Percentiles rank a stretch among this genome's conserved stretches.
These are phyloP conservation scores for Fistulinella cinereoalba DNA, from an alignment of 1,284 basidiomycete species.

Conservation along the genomic window DNA sequence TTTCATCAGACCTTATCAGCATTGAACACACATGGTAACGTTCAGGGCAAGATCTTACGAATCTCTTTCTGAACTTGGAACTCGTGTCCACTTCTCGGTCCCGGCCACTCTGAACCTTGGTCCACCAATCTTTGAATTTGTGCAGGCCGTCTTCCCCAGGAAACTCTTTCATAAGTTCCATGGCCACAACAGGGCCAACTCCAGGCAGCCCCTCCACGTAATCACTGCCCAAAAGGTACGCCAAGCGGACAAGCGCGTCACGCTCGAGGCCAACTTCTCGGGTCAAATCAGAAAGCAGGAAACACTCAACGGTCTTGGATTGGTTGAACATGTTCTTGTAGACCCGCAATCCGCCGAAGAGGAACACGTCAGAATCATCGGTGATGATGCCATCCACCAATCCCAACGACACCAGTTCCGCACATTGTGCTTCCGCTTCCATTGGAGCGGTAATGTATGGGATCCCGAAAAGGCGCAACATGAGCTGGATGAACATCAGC, in stretches of 20 bases:
- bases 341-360: slow-evolving; percentile 91
- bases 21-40: not conserved
- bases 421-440: slow-evolving; percentile 99
- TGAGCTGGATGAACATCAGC: slow-evolving; percentile 46
- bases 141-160: slow-evolving; percentile 80
- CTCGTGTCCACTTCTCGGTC: slow-evolving; percentile 73
- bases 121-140: slow-evolving; percentile 95
- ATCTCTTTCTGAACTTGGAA: slow-evolving; percentile 77
- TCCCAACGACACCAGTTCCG: slow-evolving; percentile 80
- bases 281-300: slow-evolving; percentile 79
- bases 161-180: slow-evolving; percentile 93
- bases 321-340: slow-evolving; percentile 99
- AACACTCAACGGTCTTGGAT: slow-evolving; percentile 97
- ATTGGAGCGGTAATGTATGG: slow-evolving; percentile 98
- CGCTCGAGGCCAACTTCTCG: slow-evolving; percentile 89
- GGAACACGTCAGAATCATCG: slow-evolving; percentile 98
- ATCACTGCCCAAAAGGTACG: slow-evolving; percentile 94
- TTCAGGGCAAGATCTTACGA: slow-evolving; percentile 55
- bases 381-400: slow-evolving; percentile 98
- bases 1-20: slow-evolving; percentile 15
- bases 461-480: slow-evolving; percentile 93
- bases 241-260: slow-evolving; percentile 84
- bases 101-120: slow-evolving; percentile 86
- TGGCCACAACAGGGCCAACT: slow-evolving; percentile 93
- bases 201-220: slow-evolving; percentile 96